Evolutionary conservation across 768 basidiomycete genomes (phyloP), one percentile per base, ranked within the genome.

Genomic region (Tulasnella sp.): DNA sequence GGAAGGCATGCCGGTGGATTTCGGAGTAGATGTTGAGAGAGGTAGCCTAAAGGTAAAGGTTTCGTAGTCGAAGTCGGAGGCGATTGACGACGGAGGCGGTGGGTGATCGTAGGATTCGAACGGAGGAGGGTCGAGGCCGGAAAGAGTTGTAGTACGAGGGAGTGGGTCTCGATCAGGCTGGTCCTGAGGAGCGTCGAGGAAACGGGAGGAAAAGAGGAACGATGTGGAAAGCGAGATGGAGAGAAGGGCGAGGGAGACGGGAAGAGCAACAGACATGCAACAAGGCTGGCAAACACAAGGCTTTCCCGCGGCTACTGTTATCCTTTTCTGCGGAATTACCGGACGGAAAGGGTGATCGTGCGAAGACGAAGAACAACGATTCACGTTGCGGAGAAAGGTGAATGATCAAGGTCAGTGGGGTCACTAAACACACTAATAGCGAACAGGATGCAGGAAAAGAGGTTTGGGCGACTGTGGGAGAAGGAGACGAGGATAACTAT

Each of bases 151-250:
- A 21, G 14, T 32, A 29, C 5, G 36, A 6, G 32, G 36, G 43
- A 19, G 43, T 9, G 9, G 43, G 49, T 39, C 25, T 31, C 2
- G 41, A 36, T 57, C 46, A 36, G 14, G 19, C 37, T 57, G 27
- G 54, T 45, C 15, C 32, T 53, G 43, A 21, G 31, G 37, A 27
- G 54, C 42, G 41, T 8, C 41, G n/a, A 27, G 34, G 21, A 49
- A 49, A 27, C 32, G n/a, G 54, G 41, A 42, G n/a, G 54, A 57
- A 17, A 57, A 37, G 27, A 57, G 27, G 27, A 45, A 57, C 31
- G 54, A 57, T 23, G 54, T 57, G 17, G 54, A 57, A 17, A 57
- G 45, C 5, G 54, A 57, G 40, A 57, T 57, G 23, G 54, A 57
- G 39, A 43, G 40, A 25, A 57, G 54, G n/a, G 40, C 54, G 54